Conservation (phyloP, 306 rosid genomes). For the Arachis hypogaea region DNA sequence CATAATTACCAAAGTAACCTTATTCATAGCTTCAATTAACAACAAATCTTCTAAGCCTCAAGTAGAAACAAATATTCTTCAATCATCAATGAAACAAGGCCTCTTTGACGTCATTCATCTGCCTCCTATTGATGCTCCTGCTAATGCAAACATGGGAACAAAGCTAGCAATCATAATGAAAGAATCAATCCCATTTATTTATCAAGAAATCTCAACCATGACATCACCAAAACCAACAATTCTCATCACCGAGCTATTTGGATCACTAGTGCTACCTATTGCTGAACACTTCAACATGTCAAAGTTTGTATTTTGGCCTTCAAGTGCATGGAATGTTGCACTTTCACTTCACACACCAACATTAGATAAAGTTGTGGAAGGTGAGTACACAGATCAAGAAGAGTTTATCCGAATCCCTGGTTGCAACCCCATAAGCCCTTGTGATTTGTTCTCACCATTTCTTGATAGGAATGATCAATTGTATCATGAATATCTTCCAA, state of each 20-base stretch:
- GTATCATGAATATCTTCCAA: constrained; percentile 3
- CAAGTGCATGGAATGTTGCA: constrained; percentile 21
- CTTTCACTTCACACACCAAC: neutral
- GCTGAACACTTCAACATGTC: neutral
- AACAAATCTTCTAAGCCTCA: neutral
- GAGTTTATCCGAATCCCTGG: constrained; percentile 10
- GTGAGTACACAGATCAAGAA: neutral
- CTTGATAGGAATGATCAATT: neutral
- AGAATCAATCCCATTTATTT: neutral
- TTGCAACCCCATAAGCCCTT: constrained; percentile 4
- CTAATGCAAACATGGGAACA: neutral
- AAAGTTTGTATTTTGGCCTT: neutral
- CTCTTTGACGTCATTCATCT: constrained; percentile 18
- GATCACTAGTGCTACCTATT: neutral
- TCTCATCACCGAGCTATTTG: constrained; percentile 3
- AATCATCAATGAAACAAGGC: neutral
- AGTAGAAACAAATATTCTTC: constrained; percentile 12
- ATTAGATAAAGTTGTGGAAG: constrained; percentile 5
- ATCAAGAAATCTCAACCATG: constrained; percentile 5
- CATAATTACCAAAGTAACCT: constrained; percentile 20
- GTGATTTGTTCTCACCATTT: neutral
- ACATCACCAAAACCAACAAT: constrained; percentile 5
- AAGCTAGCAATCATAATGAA: neutral
- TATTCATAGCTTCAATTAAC: neutral
- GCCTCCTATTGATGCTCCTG: constrained; percentile 4